Evolutionary conservation across 164 flowering plant species (phyloP), one percentile per base, ranked within the genome.

Genomic region (Vitis cinerea): DNA sequence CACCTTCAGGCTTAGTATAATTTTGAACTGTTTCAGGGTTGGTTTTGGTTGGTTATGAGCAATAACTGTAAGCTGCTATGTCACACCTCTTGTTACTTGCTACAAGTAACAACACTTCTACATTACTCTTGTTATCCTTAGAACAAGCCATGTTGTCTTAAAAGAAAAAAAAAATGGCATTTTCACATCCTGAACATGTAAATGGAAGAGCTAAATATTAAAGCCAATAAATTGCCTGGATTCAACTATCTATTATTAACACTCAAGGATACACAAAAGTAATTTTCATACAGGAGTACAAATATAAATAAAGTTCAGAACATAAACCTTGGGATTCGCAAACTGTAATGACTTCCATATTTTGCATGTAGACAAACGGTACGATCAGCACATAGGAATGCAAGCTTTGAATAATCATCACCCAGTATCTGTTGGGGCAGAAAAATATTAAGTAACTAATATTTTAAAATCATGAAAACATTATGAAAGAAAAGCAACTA

Each of bases 321-420:
- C 6, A n/a, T 11, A 31, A 69, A 94, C 98, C 97, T 90, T 65
- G 98, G 98, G 66, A 94, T 85, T 65, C 97, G 78, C 76, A 90
- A 71, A 74, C 84, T 90, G 76, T 92, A 37, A 74, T 94, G 97
- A 69, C 90, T 87, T 75, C 98, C 97, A 86, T 92, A 90, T 83
- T 90, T 94, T 57, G 98, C 97, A 87, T 94, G 98, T 17, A 94
- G 81, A 69, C 71, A 72, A 70, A 94, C 82, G 64, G 95, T 88
- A 27, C 98, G 94, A 84, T 94, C 98, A 51, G 95, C 94, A 74
- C 98, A 94, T 51, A 92, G 72, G 76, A 92, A 92, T 68, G 98
- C 98, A 67, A 94, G 80, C 89, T 94, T 94, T 23, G 98, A 91
- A 77, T 94, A 94, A 75, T 92, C 97, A 78, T 90, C 91, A 50